phyloP scores from a whole-genome alignment of 2,329 filamentous ascomycete species.

The Talaromyces atroroseus region DNA sequence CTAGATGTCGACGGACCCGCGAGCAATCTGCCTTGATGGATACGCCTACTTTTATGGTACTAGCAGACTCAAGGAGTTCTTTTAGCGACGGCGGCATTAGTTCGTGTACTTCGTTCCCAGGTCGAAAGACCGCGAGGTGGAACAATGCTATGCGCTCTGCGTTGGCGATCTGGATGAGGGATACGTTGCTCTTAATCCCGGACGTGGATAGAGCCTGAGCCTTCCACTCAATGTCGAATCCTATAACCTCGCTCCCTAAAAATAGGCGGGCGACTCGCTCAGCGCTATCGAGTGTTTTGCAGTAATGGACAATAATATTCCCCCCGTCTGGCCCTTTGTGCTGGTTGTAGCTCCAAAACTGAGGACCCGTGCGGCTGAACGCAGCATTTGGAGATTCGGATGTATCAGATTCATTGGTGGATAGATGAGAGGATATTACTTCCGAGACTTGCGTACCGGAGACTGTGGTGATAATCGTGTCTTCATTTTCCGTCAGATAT shows the following conservation, averaged over 20 bases:
- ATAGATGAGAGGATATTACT: constrained; percentile 2
- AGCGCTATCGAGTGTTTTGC: constrained; percentile 59
- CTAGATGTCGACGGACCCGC: constrained; percentile 61
- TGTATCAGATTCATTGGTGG: neutral
- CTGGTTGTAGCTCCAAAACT: constrained; percentile 31
- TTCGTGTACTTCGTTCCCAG: constrained; percentile 39
- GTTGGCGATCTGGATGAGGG: constrained; percentile 76
- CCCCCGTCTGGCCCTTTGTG: constrained; percentile 46
- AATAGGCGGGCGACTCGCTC: constrained; percentile 66
- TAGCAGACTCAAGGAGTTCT: constrained; percentile 64
- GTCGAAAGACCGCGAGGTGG: constrained; percentile 64
- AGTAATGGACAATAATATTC: constrained; percentile 70
- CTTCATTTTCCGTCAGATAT: neutral
- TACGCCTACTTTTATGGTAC: constrained; percentile 71
- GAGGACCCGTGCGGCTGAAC: constrained; percentile 5
- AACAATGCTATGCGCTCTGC: constrained; percentile 73
- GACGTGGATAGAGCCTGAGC: constrained; percentile 43
- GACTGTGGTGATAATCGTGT: neutral
- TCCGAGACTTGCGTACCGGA: neutral
- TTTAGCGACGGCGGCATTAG: constrained; percentile 67
- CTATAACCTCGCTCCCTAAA: constrained; percentile 63
- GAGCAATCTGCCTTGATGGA: constrained; percentile 65
- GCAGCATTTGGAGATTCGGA: neutral
- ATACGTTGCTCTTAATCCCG: constrained; percentile 63
- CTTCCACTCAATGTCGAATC: constrained; percentile 87